A percentile compares a stretch with the other conserved stretches of the same genome.
phyloP scores from a whole-genome alignment of 169 alveolate species.

The Babesia bovis region DNA sequence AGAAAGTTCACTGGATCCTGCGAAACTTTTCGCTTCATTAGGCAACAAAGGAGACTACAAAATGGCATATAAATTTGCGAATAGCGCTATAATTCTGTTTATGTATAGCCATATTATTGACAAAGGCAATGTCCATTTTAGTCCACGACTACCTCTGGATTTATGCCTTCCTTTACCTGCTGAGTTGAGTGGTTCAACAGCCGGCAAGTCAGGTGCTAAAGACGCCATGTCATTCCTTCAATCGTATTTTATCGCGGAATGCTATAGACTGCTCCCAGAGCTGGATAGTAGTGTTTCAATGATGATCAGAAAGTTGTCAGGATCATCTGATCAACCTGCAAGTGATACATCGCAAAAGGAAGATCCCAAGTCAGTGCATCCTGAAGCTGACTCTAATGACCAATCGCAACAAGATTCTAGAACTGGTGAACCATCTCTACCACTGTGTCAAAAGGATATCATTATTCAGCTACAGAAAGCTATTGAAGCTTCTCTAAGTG shows the following conservation, averaged over 20 bases:
- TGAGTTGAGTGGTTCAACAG: background rate
- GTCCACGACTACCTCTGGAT: slow-evolving; percentile 15
- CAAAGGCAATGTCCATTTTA: slow-evolving; percentile 9
- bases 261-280: background rate
- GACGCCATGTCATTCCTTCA: background rate
- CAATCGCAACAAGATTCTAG: background rate
- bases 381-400: no score
- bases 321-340: no score
- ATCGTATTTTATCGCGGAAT: background rate
- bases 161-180: background rate
- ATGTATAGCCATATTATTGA: background rate
- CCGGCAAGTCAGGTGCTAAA: background rate
- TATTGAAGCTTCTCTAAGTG: background rate
- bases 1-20: slow-evolving; percentile 19
- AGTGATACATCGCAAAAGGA: background rate
- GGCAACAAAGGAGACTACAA: background rate
- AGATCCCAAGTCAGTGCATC: background rate
- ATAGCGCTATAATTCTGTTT: background rate
- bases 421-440: background rate
- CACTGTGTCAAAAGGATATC: no score
- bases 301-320: no score
- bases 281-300: no score
- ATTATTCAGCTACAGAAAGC: slow-evolving; percentile 1
- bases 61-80: background rate
- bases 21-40: background rate